Percentiles rank a stretch among this genome's conserved stretches.
Conservation (phyloP, 495 filamentous ascomycete genomes). For the Aspergillus cristatus region DNA sequence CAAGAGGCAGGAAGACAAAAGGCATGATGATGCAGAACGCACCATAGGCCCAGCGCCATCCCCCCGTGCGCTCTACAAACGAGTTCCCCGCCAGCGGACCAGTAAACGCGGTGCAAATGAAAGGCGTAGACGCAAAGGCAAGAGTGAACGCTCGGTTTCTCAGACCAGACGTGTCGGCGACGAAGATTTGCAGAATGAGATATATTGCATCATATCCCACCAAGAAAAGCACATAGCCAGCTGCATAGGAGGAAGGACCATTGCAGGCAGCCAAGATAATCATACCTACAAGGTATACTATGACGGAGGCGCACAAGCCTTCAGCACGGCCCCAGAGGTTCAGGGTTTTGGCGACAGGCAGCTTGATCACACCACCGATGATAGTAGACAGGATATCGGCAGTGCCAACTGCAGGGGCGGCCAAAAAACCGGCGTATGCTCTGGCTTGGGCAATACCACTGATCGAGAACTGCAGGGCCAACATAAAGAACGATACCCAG, state of each 20-base stretch:
- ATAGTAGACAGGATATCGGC: slow-evolving; percentile 34
- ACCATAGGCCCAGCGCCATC: slow-evolving; percentile 56
- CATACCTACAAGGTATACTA: slow-evolving; percentile 31
- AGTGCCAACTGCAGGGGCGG: slow-evolving; percentile 25
- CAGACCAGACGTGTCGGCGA: slow-evolving; percentile 56
- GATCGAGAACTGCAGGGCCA: slow-evolving; percentile 30
- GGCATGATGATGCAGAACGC: slow-evolving; percentile 54
- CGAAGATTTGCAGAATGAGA: slow-evolving; percentile 51
- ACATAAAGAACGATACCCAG: slow-evolving; percentile 35
- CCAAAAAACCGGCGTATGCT: slow-evolving; percentile 22
- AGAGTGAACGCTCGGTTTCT: slow-evolving; percentile 54
- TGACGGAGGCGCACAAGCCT: slow-evolving; percentile 37
- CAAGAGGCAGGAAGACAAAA: slow-evolving; percentile 44
- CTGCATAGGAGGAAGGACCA: slow-evolving; percentile 37
- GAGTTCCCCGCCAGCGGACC: slow-evolving; percentile 25
- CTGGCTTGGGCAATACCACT: slow-evolving; percentile 18
- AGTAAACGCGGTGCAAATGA: slow-evolving; percentile 48
- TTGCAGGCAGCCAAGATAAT: slow-evolving; percentile 43
- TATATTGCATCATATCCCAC: slow-evolving; percentile 52
- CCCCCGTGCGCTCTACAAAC: slow-evolving; percentile 39
- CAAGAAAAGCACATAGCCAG: slow-evolving; percentile 48
- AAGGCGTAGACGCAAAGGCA: slow-evolving; percentile 54
- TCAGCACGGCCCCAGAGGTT: slow-evolving; percentile 56
- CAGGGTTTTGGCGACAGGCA: slow-evolving; percentile 58
- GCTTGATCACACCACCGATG: slow-evolving; percentile 56